phyloP scores from a whole-genome alignment of 1,284 basidiomycete species.

The Cryptococcus hybrid region DNA sequence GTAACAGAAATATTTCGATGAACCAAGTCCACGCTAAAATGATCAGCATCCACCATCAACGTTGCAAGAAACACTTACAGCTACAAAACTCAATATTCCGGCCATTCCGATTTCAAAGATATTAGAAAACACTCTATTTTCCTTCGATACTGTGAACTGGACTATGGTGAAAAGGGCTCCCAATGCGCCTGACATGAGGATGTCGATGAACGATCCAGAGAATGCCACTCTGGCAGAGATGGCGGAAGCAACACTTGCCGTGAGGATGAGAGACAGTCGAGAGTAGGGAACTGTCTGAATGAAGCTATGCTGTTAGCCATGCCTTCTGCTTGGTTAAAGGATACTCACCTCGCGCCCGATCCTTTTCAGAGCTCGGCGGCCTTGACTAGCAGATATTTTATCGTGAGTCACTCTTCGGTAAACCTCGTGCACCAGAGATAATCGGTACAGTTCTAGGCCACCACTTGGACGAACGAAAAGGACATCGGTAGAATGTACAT shows the following conservation, averaged over 20 bases:
- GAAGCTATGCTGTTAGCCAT: not conserved
- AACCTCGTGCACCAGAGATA: conserved; percentile 31
- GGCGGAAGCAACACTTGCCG: conserved; percentile 25
- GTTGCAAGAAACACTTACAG: conserved; percentile 16
- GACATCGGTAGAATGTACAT: conserved; percentile 32
- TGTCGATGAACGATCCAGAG: conserved; percentile 32
- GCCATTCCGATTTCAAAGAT: conserved; percentile 36
- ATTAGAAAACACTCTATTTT: conserved; percentile 25
- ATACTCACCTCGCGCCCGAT: conserved; percentile 22
- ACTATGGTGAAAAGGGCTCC: conserved; percentile 24
- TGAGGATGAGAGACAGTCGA: conserved; percentile 19
- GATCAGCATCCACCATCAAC: not conserved
- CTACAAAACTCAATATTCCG: conserved; percentile 28
- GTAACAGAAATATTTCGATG: conserved; percentile 31
- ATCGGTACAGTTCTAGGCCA: conserved; percentile 28
- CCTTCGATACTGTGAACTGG: conserved; percentile 23
- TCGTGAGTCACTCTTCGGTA: conserved; percentile 33
- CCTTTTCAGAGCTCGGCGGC: conserved; percentile 23
- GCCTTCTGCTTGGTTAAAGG: not conserved
- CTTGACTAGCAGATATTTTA: conserved; percentile 31
- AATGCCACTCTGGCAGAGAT: conserved; percentile 28
- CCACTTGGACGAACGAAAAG: conserved; percentile 30
- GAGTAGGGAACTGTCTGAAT: conserved; percentile 27
- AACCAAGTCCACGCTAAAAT: conserved; percentile 25
- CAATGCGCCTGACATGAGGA: conserved; percentile 26